These are phyloP conservation scores for Dioscorea dumetorum DNA, from an alignment of 106 monocot species.

Conservation along the genomic window DNA sequence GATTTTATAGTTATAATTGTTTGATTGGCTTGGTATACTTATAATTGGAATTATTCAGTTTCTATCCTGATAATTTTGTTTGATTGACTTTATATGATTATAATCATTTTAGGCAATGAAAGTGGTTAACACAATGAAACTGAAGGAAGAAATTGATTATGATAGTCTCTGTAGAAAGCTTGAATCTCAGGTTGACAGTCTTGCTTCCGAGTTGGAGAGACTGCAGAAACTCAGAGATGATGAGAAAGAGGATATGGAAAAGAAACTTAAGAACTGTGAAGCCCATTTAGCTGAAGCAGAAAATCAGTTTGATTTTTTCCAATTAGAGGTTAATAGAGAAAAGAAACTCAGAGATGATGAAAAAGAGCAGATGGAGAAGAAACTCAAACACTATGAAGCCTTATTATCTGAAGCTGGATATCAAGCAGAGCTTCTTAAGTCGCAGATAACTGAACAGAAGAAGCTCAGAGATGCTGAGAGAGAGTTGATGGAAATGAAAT, in stretches of 20 bases:
- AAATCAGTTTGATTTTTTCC: neutral
- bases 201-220: conserved; percentile 64
- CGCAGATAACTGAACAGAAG: too few species aligned
- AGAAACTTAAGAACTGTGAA: conserved; percentile 41
- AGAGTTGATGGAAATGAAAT: too few species aligned
- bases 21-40: too few species aligned
- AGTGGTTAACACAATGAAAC: conserved; percentile 59
- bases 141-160: conserved; percentile 84
- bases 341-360: too few species aligned
- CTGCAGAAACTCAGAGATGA: conserved; percentile 36
- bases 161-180: conserved; percentile 61
- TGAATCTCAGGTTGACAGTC: conserved; percentile 50
- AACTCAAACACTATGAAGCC: too few species aligned
- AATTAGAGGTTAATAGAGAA: too few species aligned
- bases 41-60: too few species aligned
- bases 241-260: conserved; percentile 51
- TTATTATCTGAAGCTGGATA: too few species aligned
- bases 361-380: too few species aligned
- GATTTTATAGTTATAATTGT: too few species aligned
- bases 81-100: neutral
- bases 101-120: conserved; percentile 69
- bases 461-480: too few species aligned
- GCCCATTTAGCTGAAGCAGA: conserved; percentile 35
- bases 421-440: too few species aligned
- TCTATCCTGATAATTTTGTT: neutral